Evolutionary conservation across 148 eudicot species (phyloP).

Genomic region (Fagopyrum tataricum): DNA sequence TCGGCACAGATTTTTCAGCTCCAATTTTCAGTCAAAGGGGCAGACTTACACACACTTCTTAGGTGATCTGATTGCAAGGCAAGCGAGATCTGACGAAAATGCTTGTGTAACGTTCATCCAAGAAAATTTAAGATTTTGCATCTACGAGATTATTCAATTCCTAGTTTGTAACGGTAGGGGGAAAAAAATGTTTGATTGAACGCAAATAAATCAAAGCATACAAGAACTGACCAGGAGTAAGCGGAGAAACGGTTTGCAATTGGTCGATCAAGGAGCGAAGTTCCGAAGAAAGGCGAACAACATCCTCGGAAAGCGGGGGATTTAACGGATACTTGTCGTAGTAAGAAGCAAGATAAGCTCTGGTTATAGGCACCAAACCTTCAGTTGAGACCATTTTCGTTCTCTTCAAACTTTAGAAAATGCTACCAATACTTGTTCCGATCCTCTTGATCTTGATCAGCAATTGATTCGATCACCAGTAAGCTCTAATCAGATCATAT

Average conservation of each 20-base stretch:
- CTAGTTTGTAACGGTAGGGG: background rate
- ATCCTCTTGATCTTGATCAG: background rate
- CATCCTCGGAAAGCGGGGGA: slow-evolving; percentile 52
- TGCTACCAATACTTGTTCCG: background rate
- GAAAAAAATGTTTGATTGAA: background rate
- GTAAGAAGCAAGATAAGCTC: slow-evolving; percentile 66
- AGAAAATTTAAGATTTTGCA: background rate
- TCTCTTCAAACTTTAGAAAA: background rate
- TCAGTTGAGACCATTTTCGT: slow-evolving; percentile 59
- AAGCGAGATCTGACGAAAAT: background rate
- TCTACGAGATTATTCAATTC: background rate
- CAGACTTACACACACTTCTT: background rate
- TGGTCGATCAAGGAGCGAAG: slow-evolving; percentile 40
- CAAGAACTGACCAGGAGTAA: slow-evolving; percentile 35
- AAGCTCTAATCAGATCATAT: background rate
- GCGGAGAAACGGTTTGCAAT: slow-evolving; percentile 33
- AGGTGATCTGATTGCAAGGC: slow-evolving; percentile 1
- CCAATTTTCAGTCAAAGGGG: background rate
- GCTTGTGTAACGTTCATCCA: background rate
- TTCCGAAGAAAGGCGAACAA: slow-evolving; percentile 42
- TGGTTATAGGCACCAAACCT: slow-evolving; percentile 85
- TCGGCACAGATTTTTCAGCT: background rate
- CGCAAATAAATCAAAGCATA: background rate
- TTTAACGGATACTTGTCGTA: slow-evolving; percentile 69
- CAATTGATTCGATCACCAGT: background rate